Base-by-base conservation (phyloP, 2,329 filamentous ascomycete genomes). In the Xylariaceae sp. region DNA sequence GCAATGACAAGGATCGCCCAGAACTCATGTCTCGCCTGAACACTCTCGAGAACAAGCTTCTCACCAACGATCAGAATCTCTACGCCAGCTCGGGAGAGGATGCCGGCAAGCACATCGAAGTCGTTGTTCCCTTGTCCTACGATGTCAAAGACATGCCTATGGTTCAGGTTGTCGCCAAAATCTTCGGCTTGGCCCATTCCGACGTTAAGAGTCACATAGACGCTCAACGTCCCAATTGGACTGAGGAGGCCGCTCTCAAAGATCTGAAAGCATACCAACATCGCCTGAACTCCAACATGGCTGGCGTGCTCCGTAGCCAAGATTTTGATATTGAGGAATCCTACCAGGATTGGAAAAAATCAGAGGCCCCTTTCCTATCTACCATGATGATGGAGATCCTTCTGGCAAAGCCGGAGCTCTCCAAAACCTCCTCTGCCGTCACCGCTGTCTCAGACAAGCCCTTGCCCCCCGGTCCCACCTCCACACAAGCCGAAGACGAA, bases 81-180 rank as follows among this genome's bases (percentile, higher is more conserved):
- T 81, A 82, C 37, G 75, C 83, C 16, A 76, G 78, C 55, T 75
- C 77, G 39, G 75, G 75, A 38, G 77, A 80, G 58, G 75, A 78
- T 43, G 74, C 75, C 37, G 73, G 82, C 27, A 80, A 79, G 38
- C 86, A 85, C 7, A 77, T 93, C 52, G 92, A 96, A 65, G 86
- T 92, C 19, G 77, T 87, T 45, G 80, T 90, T 3, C 90, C 92
- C 10, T 72, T 94, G 47, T 93, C 83, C 61, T 88, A 95, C 66
- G 88, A 96, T 66, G 85, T 97, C 62, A 95, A 93, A 67, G 93
- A 98, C 63, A 98, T 98, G 93, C 85, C 85, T 29, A 79, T 96
- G 68, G 93, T 95, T 22, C 85, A 93, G 64, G 80, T 85, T 27
- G 91, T 98, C 21, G 87, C 86, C 40, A 84, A 79, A 57, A 87